Evolutionary conservation across 768 basidiomycete genomes (phyloP).

Genomic region (Ephemerocybe angulata): DNA sequence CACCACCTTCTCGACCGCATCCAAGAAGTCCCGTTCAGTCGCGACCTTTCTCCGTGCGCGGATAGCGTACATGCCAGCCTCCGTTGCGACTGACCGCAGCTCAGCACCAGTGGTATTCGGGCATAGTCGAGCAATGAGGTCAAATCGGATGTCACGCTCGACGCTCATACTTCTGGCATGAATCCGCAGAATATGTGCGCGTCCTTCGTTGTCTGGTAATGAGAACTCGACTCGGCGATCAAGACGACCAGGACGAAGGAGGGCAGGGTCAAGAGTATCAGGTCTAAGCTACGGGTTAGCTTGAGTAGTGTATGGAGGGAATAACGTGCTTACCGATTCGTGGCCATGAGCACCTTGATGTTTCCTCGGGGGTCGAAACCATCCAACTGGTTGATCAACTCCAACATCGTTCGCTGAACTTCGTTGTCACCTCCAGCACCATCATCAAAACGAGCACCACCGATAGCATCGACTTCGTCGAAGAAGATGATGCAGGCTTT

Average conservation of each 20-base stretch:
- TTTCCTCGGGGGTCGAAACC: constrained; percentile 99
- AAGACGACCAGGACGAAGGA: constrained; percentile 91
- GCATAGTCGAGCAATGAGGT: constrained; percentile 93
- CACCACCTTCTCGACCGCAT: constrained; percentile 98
- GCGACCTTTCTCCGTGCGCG: constrained; percentile 94
- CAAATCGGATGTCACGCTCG: constrained; percentile 95
- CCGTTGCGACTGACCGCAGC: constrained; percentile 92
- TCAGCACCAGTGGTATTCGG: constrained; percentile 99
- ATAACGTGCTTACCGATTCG: constrained; percentile 69
- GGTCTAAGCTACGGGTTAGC: constrained; percentile 51
- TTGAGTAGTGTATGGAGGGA: background rate
- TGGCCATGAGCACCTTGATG: constrained; percentile 99
- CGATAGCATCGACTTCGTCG: constrained; percentile 97
- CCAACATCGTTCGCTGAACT: constrained; percentile 98
- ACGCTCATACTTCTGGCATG: constrained; percentile 98
- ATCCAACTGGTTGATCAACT: constrained; percentile 97
- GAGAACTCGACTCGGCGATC: constrained; percentile 98
- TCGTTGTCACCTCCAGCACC: constrained; percentile 99
- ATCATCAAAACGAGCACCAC: constrained; percentile 96
- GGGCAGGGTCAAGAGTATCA: constrained; percentile 95
- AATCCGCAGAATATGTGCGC: constrained; percentile 94
- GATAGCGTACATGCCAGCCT: constrained; percentile 99
- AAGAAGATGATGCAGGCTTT: constrained; percentile 99
- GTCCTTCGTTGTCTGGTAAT: constrained; percentile 91
- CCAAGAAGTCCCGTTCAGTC: constrained; percentile 95